Conservation (phyloP, 179 eudicot genomes). For the Heliamphora pulchella region DNA sequence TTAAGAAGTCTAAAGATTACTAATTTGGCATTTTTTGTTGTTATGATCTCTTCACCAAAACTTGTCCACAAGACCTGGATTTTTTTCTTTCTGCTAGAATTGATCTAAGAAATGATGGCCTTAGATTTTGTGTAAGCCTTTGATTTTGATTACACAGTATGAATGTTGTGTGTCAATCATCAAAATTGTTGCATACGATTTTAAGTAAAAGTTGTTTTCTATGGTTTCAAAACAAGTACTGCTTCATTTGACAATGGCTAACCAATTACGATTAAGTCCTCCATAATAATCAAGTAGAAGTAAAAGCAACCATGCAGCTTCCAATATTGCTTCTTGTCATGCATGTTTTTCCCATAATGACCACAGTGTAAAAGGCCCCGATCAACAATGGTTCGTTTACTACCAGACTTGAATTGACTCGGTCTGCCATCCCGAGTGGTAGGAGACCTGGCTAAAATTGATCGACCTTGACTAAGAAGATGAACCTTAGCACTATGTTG, state of each 20-base stretch:
- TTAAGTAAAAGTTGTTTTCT: neutral
- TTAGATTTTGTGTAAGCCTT: neutral
- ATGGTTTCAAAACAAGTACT: neutral
- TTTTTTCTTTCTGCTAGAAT: neutral
- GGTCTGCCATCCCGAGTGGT: too few relatives aligned
- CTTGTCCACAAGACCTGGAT: neutral
- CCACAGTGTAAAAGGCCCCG: too few relatives aligned
- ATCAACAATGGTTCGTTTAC: too few relatives aligned
- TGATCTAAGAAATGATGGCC: neutral
- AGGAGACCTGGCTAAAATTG: too few relatives aligned
- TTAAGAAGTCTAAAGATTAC: neutral
- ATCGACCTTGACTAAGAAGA: too few relatives aligned
- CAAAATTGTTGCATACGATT: neutral
- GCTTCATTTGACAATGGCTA: neutral
- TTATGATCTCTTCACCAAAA: neutral
- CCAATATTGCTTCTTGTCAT: too few relatives aligned
- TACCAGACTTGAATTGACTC: too few relatives aligned
- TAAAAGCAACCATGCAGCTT: neutral
- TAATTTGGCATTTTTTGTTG: neutral
- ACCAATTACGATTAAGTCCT: neutral
- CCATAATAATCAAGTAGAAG: neutral
- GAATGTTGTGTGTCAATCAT: neutral
- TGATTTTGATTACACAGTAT: neutral
- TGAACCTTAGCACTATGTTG: too few relatives aligned
- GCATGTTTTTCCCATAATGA: too few relatives aligned